A percentile compares a stretch with the other conserved stretches of the same genome.
Evolutionary conservation across 2,329 filamentous ascomycete genomes (phyloP).

Genomic region (Cercospora zeae-maydis): DNA sequence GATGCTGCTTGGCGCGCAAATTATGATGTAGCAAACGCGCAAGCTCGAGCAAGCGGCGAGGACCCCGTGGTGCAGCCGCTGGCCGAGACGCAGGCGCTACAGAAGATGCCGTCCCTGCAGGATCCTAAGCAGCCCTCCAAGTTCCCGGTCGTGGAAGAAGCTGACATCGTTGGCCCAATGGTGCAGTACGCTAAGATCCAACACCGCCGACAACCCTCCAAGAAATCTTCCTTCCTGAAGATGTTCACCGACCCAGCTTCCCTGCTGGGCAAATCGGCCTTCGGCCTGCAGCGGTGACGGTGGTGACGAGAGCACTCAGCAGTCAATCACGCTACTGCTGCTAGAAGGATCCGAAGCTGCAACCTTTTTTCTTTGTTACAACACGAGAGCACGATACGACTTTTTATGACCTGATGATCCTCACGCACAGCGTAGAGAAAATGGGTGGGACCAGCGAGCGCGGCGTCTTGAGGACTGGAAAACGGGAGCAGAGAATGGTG

Average conservation of each 20-base stretch:
- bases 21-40: slow-evolving; percentile 58
- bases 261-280: slow-evolving; percentile 24
- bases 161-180: slow-evolving; percentile 94
- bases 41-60: slow-evolving; percentile 38
- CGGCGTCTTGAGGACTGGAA: slow-evolving; percentile 8
- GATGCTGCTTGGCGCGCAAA: slow-evolving; percentile 70
- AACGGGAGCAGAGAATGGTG: background rate
- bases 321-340: background rate
- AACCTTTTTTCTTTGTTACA: slow-evolving; percentile 6
- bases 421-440: slow-evolving; percentile 12
- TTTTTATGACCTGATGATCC: slow-evolving; percentile 12
- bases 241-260: slow-evolving; percentile 36
- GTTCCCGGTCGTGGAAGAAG: slow-evolving; percentile 82
- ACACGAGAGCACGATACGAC: slow-evolving; percentile 7
- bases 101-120: slow-evolving; percentile 65
- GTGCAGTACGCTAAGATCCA: slow-evolving; percentile 46
- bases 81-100: slow-evolving; percentile 53
- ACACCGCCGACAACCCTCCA: slow-evolving; percentile 28
- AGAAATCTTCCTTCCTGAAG: slow-evolving; percentile 33
- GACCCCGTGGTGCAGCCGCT: slow-evolving; percentile 40
- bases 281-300: slow-evolving; percentile 21
- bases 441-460: slow-evolving; percentile 14
- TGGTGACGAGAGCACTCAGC: background rate
- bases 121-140: slow-evolving; percentile 69
- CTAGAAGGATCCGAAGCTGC: background rate